Percentiles rank a stretch among this genome's conserved stretches.
These are phyloP conservation scores for Neurospora crassa DNA, from an alignment of 2,329 filamentous ascomycete genomes.

Conservation along the genomic window DNA sequence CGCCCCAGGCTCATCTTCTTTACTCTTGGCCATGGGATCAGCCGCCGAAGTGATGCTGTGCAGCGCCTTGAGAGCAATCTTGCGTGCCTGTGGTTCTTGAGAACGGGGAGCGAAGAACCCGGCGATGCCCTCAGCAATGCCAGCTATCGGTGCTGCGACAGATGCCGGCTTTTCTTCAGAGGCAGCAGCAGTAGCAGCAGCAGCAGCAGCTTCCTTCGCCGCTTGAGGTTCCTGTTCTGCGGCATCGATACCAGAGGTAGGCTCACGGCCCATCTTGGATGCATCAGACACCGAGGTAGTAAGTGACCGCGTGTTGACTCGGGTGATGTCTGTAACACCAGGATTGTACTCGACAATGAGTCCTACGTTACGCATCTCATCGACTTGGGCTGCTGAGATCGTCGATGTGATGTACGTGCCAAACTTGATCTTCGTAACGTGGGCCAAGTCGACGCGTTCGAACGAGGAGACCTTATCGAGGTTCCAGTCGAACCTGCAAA, in stretches of 20 bases:
- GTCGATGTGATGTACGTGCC: constrained; percentile 90
- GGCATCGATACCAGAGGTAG: constrained; percentile 12
- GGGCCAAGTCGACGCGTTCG: constrained; percentile 70
- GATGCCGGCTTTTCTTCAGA: constrained; percentile 11
- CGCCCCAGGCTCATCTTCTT: constrained; percentile 27
- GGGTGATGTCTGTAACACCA: constrained; percentile 58
- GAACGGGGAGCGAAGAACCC: constrained; percentile 32
- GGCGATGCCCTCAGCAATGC: constrained; percentile 23
- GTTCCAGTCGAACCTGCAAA: constrained; percentile 89
- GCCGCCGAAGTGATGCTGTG: constrained; percentile 44
- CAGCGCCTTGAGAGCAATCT: constrained; percentile 47
- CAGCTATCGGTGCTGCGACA: constrained; percentile 3
- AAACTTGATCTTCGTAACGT: constrained; percentile 62
- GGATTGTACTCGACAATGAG: constrained; percentile 71
- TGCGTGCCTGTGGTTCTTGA: constrained; percentile 22
- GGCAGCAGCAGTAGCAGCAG: background rate
- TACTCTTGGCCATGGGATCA: constrained; percentile 29
- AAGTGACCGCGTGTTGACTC: constrained; percentile 79
- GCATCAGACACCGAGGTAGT: constrained; percentile 37
- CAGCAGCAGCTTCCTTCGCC: constrained; percentile 1
- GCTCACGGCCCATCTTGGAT: constrained; percentile 16
- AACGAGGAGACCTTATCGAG: constrained; percentile 91
- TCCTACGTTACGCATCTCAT: constrained; percentile 74
- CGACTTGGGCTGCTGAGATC: constrained; percentile 64
- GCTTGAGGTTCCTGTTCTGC: constrained; percentile 5